A percentile compares a stretch with the other conserved stretches of the same genome.
These are phyloP conservation scores for Quercus variabilis DNA, from an alignment of 306 rosid species.

Conservation along the genomic window DNA sequence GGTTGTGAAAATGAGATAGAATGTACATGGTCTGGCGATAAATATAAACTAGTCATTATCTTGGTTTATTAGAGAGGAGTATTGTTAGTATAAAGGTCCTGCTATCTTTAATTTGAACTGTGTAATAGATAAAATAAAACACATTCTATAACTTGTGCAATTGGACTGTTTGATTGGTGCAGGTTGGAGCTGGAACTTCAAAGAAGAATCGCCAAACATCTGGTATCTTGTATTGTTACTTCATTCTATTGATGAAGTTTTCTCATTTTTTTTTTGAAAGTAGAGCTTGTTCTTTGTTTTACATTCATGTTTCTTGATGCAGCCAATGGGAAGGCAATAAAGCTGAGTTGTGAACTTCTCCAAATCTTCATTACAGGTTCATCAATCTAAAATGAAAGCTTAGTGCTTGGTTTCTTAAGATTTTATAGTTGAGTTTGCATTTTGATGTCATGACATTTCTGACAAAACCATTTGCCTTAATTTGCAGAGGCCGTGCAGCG, in stretches of 20 bases:
- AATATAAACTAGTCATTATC: too few relatives aligned
- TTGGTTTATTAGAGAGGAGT: too few relatives aligned
- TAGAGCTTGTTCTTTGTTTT: not conserved
- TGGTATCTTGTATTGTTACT: slow-evolving; percentile 32
- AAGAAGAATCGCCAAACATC: slow-evolving; percentile 50
- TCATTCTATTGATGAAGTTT: slow-evolving; percentile 5
- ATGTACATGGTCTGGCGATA: too few relatives aligned
- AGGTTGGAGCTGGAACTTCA: slow-evolving; percentile 70
- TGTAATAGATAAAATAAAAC: too few relatives aligned
- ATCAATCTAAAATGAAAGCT: not conserved
- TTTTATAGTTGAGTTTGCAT: slow-evolving; percentile 7
- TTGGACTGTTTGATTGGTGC: slow-evolving; percentile 20
- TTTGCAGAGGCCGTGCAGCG: slow-evolving; percentile 78
- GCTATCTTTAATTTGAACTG: too few relatives aligned
- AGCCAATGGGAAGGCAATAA: slow-evolving; percentile 68
- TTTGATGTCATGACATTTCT: not conserved
- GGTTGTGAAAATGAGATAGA: not conserved
- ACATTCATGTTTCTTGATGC: slow-evolving; percentile 18
- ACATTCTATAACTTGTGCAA: not conserved
- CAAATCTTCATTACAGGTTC: slow-evolving; percentile 65
- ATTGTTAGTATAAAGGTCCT: too few relatives aligned
- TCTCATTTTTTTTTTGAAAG: not conserved
- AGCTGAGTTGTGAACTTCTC: slow-evolving; percentile 69
- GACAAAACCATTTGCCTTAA: slow-evolving; percentile 21
- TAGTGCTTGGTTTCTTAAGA: slow-evolving; percentile 6